Evolutionary conservation across 768 basidiomycete species (phyloP).

Genomic region (Hortiboletus campestris): DNA sequence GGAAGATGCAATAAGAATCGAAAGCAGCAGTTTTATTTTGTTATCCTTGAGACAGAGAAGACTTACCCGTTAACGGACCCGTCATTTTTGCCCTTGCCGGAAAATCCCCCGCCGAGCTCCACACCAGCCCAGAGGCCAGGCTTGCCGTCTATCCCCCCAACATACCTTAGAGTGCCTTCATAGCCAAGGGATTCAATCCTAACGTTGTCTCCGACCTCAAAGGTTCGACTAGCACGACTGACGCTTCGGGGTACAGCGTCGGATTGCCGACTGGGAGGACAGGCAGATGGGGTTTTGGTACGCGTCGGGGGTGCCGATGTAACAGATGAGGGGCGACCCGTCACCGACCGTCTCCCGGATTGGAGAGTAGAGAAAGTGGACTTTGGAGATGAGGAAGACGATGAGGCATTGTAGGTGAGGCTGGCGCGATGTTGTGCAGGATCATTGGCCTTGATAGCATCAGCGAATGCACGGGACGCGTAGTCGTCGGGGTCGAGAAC

Average conservation of each 20-base stretch:
- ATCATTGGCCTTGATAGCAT: conserved; percentile 79
- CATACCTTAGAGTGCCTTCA: conserved; percentile 77
- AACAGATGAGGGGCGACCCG: conserved; percentile 60
- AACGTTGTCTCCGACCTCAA: conserved; percentile 79
- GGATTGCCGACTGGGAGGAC: conserved; percentile 67
- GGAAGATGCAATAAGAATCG: not conserved
- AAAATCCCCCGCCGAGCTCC: conserved; percentile 80
- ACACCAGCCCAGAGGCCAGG: conserved; percentile 92
- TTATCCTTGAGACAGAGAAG: not conserved
- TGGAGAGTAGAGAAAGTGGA: conserved; percentile 39
- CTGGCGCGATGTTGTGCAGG: conserved; percentile 65
- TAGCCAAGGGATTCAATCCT: conserved; percentile 85
- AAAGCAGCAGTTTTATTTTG: not conserved
- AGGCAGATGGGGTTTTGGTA: conserved; percentile 54
- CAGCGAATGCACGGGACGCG: conserved; percentile 70
- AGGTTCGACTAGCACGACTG: conserved; percentile 45
- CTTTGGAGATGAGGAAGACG: conserved; percentile 48
- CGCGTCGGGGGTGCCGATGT: conserved; percentile 50
- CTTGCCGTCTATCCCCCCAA: conserved; percentile 89
- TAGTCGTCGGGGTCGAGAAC: conserved; percentile 47
- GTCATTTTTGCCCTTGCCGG: conserved; percentile 93
- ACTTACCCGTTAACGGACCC: conserved; percentile 87
- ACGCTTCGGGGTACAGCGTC: conserved; percentile 51
- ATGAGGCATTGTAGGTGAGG: conserved; percentile 37
- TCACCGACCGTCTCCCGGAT: conserved; percentile 43